Evolutionary conservation across 805 yeast genomes (phyloP), one percentile per base, ranked within the genome.

Genomic region (Starmerella stellata): DNA sequence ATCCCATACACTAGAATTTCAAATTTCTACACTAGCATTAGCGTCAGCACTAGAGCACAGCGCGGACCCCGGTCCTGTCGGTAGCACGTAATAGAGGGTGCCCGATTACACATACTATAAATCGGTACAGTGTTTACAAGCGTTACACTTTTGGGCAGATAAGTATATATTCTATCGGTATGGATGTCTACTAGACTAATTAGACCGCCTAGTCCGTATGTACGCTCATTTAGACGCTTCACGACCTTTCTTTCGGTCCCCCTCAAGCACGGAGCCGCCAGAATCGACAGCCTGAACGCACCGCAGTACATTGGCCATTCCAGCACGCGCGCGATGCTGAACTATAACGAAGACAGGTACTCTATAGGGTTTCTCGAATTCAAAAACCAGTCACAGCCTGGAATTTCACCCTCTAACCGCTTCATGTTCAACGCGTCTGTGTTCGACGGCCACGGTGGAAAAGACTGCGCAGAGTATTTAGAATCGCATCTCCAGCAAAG

Each of bases 361-460:
- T 69, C 71, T 37, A 80, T 83, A 17, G 70, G 70, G 21, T 70
- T 80, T 37, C 51, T 81, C 29, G 58, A 63, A 14, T 52, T 72
- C 21, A 73, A 72, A 1, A 13, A 29, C 19, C 16, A 29, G 16
- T 29, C 32, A 8, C 25, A 11, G 7, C 41, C 50, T 20, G 39
- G 41, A 11, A 40, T 39, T 37, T 35, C 42, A 17, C 39, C 40
- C 16, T 7, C 25, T 11, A 31, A 27, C 16, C 43, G 39, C 42
- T 52, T 57, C 21, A 72, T 75, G 16, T 78, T 87, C 59, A 72
- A 71, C 47, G 74, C 80, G 50, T 71, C 72, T 34, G 68, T 90
- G 1, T 83, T 79, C 56, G 98, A 90, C 59, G 98, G 98, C 8
- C 98, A 90, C 59, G 98, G 96, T 5, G 93, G 94, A 18, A 66